Evolutionary conservation across 345 rosid species (phyloP).

Genomic region (Crucihimalaya himalaica): DNA sequence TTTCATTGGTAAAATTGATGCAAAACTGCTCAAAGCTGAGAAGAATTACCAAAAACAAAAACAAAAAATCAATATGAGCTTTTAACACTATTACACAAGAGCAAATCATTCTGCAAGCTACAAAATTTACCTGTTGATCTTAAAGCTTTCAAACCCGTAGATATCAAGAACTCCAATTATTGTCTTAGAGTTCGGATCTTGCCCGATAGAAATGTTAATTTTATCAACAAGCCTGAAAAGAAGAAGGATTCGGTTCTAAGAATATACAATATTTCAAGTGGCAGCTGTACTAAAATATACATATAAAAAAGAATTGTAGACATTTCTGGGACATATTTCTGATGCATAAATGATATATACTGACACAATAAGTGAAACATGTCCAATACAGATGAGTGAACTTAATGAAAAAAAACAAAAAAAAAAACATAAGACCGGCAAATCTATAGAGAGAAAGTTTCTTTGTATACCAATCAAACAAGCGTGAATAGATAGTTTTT

Average conservation of each 20-base stretch:
- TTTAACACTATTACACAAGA: neutral
- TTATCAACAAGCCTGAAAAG: constrained; percentile 92
- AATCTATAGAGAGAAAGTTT: constrained; percentile 17
- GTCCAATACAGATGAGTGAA: constrained; percentile 4
- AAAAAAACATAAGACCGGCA: constrained; percentile 3
- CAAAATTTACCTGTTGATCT: constrained; percentile 76
- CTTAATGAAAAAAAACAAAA: constrained; percentile 8
- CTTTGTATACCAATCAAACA: constrained; percentile 88
- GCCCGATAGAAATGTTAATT: constrained; percentile 93
- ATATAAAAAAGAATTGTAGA: neutral
- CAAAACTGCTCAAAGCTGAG: constrained; percentile 97
- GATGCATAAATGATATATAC: neutral
- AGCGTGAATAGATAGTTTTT: constrained; percentile 91
- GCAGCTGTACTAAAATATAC: neutral
- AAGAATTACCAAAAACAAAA: neutral
- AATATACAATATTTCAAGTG: constrained; percentile 6
- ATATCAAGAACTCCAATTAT: constrained; percentile 98
- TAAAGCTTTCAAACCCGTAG: constrained; percentile 98
- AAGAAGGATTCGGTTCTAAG: constrained; percentile 7
- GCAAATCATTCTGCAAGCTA: constrained; percentile 33
- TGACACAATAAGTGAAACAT: constrained; percentile 19
- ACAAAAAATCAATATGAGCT: neutral
- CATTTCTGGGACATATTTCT: neutral
- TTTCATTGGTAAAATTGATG: constrained; percentile 97
- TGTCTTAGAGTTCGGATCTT: constrained; percentile 96